These are phyloP conservation scores for Xylaria digitata DNA, from an alignment of 2,329 filamentous ascomycete genomes.

Conservation along the genomic window DNA sequence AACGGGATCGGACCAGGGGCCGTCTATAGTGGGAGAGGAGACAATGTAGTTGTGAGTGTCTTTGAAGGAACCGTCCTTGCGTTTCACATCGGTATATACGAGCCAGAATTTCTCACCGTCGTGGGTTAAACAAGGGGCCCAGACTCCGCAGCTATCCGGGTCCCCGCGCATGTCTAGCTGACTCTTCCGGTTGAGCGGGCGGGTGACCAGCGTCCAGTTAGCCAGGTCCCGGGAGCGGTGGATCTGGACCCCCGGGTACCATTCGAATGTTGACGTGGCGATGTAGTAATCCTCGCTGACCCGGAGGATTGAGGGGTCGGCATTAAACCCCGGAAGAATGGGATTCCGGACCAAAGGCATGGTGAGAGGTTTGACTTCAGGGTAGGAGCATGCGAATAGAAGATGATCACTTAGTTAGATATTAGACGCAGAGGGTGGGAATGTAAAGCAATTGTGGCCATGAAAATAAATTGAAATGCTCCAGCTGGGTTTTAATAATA, in stretches of 20 bases:
- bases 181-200: slow-evolving; percentile 61
- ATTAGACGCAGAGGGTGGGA: background rate
- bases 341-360: slow-evolving; percentile 65
- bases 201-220: slow-evolving; percentile 61
- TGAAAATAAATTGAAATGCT: slow-evolving; percentile 2
- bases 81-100: slow-evolving; percentile 74
- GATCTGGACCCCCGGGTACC: slow-evolving; percentile 66
- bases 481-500: background rate
- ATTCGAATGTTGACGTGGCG: slow-evolving; percentile 67
- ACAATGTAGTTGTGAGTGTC: slow-evolving; percentile 74
- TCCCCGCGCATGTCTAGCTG: slow-evolving; percentile 69
- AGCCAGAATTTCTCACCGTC: slow-evolving; percentile 71
- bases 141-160: slow-evolving; percentile 70
- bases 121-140: slow-evolving; percentile 72
- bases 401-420: background rate
- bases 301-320: slow-evolving; percentile 65
- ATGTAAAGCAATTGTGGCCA: background rate
- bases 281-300: slow-evolving; percentile 67
- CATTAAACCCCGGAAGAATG: slow-evolving; percentile 67
- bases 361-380: slow-evolving; percentile 6
- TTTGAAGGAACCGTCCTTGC: slow-evolving; percentile 74
- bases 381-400: background rate
- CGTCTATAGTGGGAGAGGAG: slow-evolving; percentile 62
- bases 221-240: slow-evolving; percentile 65
- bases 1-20: slow-evolving; percentile 71